phyloP scores from a whole-genome alignment of 2,329 filamentous ascomycete genomes.

The Atkinsonella hypoxylon region DNA sequence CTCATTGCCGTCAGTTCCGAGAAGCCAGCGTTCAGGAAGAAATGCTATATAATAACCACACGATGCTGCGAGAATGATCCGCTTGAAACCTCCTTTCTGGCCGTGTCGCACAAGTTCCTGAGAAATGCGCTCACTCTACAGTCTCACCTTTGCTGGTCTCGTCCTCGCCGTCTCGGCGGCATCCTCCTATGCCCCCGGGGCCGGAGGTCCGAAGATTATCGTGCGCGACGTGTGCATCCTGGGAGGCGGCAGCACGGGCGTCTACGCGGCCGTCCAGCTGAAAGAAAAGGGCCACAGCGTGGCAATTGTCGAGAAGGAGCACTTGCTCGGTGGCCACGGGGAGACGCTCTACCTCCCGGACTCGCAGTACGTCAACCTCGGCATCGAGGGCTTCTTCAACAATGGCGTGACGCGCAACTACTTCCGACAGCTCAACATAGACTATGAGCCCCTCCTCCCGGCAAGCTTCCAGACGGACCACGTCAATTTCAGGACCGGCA shows the following conservation, averaged over 20 bases:
- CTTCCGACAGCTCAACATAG: slow-evolving; percentile 23
- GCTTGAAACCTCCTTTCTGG: too few species aligned
- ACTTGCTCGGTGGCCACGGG: slow-evolving; percentile 27
- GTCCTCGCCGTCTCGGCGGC: background rate
- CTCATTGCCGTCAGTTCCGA: too few species aligned
- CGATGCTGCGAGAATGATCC: too few species aligned
- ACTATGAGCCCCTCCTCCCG: background rate
- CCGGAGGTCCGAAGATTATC: background rate
- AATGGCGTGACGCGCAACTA: slow-evolving; percentile 21
- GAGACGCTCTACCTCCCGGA: slow-evolving; percentile 19
- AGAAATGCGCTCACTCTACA: background rate
- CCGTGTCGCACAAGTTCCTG: too few species aligned
- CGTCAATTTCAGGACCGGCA: slow-evolving; percentile 11
- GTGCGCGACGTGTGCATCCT: slow-evolving; percentile 20
- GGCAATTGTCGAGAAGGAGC: slow-evolving; percentile 26
- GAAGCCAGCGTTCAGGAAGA: too few species aligned
- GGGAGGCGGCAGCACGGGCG: slow-evolving; percentile 29
- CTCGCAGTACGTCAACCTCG: slow-evolving; percentile 16
- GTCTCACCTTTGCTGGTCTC: background rate
- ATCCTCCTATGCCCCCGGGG: background rate
- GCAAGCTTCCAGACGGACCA: slow-evolving; percentile 10
- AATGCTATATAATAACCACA: too few species aligned
- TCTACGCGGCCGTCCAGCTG: slow-evolving; percentile 27
- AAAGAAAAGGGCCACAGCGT: slow-evolving; percentile 24
- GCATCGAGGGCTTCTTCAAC: slow-evolving; percentile 20